Base-by-base conservation (phyloP, 345 rosid species). In the Viola odorata region DNA sequence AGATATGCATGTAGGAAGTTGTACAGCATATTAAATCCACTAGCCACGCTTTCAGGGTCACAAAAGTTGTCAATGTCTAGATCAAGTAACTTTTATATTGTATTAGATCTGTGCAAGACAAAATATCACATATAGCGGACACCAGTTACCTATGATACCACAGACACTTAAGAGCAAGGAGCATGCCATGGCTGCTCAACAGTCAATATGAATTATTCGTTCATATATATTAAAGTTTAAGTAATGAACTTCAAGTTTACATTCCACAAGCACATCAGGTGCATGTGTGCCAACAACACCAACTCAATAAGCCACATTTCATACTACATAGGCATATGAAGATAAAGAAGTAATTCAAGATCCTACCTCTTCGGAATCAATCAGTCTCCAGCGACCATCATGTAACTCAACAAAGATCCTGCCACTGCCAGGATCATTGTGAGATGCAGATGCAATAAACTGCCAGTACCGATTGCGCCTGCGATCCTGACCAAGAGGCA, bases 401-500 rank as follows among this genome's bases (percentile, higher is more conserved):
- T 66, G 81, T 60, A 88, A 76, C 73, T 91, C 98, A 55, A 88
- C 84, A 36, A 91, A 88, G 59, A 91, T 80, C 71, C 98, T 81
- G 53, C 94, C 98, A 75, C 88, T 80, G 54, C 96, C 88, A 42
- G 94, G 98, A 80, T 91, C 96, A 75, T 73, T 79, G 62, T 53
- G 17, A 52, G 98, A 91, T 16, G 82, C 60, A 1, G 94, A 91
- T 51, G 90, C 75, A 15, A 82, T 72, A 77, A 91, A 91, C 54
- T 75, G 94, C 97, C 97, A 91, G 63, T 91, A 91, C 4, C 97
- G 80, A 63, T 88, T 91, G 42, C 81, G 94, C 58, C 97, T 80
- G 52, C 97, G 86, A 79, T 91, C 97, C 77, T 77, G 89, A 65
- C 97, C 97, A 14, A 91, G 77, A 14, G 97, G 97, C 77, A 88